Evolutionary conservation across 257 asterid species (phyloP), one percentile per base, ranked within the genome.

Genomic region (Penstemon barbatus): DNA sequence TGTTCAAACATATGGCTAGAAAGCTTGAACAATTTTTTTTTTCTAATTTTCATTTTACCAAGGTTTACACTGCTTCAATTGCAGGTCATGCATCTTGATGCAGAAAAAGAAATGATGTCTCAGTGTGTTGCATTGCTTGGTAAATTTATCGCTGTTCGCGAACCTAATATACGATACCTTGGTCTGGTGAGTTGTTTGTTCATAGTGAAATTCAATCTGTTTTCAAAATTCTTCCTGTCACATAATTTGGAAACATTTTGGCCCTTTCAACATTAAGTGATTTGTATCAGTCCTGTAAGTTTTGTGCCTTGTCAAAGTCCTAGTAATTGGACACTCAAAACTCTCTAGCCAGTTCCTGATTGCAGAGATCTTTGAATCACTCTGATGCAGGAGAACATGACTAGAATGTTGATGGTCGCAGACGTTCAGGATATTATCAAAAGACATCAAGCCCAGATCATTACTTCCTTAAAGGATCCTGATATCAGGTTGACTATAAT

Each of bases 61-160:
- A 62, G 52, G 64, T 61, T 38, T 50, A 15, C 36, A 25, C 48
- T 71, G 75, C 7, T 37, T 42, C 52, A 56, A 33, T 65, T 61
- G 78, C 76, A 92, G 98, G 98, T 92, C 85, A 92, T 92, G 98
- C 98, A 92, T 85, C 96, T 92, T 71, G 98, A 92, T 86, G 98
- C 98, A 5, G 98, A 92, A 75, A 89, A 87, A 75, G 98, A 92
- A 79, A 92, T 92, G 97, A 92, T 92, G 95, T 92, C 97, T 56
- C 98, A 92, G 71, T 92, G 98, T 87, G 96, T 92, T 74, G 98
- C 98, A 46, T 71, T 92, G 82, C 97, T 92, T 55, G 98, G 98
- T 73, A 92, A 92, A 83, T 92, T 92, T 79, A 92, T 92, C 37
- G 91, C 98, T 51, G 98, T 92, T 36, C 97, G 98, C 11, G 98